A percentile compares a stretch with the other conserved stretches of the same genome.
Conservation (phyloP, 345 rosid genomes). For the Noccaea caerulescens region DNA sequence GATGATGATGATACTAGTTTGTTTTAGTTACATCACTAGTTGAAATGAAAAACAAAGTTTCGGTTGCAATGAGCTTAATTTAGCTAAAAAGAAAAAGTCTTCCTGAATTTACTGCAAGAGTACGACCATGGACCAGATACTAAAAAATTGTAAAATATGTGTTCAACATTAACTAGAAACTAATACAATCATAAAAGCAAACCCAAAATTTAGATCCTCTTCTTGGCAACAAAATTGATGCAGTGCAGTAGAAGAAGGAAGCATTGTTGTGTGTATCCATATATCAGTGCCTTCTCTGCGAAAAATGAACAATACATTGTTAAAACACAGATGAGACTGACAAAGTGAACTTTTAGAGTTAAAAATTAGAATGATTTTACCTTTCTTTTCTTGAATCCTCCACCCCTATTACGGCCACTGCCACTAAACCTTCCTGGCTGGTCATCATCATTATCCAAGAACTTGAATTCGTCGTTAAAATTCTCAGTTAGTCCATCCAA, state of each 20-base stretch:
- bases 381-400: conserved; percentile 68
- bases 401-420: conserved; percentile 45
- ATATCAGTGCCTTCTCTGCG: conserved; percentile 41
- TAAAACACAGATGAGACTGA: conserved; percentile 9
- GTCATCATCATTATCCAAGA: conserved; percentile 52
- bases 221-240: conserved; percentile 26
- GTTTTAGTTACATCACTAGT: conserved; percentile 16
- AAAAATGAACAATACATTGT: conserved; percentile 22
- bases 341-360: not conserved
- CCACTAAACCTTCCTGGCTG: conserved; percentile 37
- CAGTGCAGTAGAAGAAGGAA: conserved; percentile 3
- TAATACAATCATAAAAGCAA: conserved; percentile 22
- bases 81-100: conserved; percentile 32
- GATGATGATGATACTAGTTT: not conserved
- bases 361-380: conserved; percentile 36
- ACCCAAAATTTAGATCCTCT: not conserved
- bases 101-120: conserved; percentile 32
- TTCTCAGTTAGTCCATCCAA: conserved; percentile 70
- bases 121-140: conserved; percentile 22
- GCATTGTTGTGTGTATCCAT: conserved; percentile 27
- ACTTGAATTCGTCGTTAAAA: conserved; percentile 72
- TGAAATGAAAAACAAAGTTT: conserved; percentile 15
- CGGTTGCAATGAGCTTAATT: not conserved
- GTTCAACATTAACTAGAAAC: conserved; percentile 8
- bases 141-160: not conserved